phyloP scores from a whole-genome alignment of 345 rosid species.

The Salix exigua region DNA sequence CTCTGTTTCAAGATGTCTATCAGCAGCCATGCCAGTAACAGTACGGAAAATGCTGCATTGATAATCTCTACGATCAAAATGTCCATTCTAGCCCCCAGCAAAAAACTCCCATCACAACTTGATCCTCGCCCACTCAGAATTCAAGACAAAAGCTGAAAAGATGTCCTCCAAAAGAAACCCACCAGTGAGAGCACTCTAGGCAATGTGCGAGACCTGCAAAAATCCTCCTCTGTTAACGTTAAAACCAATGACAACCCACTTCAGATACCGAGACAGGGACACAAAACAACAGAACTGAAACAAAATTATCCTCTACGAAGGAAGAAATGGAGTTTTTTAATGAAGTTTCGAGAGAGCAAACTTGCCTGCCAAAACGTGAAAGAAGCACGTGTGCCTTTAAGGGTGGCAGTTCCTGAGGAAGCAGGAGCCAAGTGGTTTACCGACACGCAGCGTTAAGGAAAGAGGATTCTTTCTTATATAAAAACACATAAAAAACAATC shows the following conservation, averaged over 20 bases:
- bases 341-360: not conserved
- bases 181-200: not conserved
- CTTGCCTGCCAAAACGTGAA: not conserved
- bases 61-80: slow-evolving; percentile 11
- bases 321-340: not conserved
- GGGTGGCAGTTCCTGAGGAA: not conserved
- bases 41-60: slow-evolving; percentile 26
- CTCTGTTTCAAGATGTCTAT: slow-evolving; percentile 18
- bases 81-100: slow-evolving; percentile 9
- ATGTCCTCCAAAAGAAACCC: not conserved
- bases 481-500: too few relatives aligned
- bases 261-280: not conserved
- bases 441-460: not conserved
- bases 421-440: not conserved
- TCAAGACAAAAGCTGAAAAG: not conserved
- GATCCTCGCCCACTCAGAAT: not conserved
- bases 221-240: too few relatives aligned
- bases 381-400: not conserved
- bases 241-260: slow-evolving; percentile 15
- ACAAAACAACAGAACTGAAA: not conserved
- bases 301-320: not conserved
- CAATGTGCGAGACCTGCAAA: slow-evolving; percentile 13
- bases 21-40: slow-evolving; percentile 27
- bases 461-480: not conserved
- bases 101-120: slow-evolving; percentile 4